phyloP scores from a whole-genome alignment of 257 asterid genomes.

The Linaria vulgaris region DNA sequence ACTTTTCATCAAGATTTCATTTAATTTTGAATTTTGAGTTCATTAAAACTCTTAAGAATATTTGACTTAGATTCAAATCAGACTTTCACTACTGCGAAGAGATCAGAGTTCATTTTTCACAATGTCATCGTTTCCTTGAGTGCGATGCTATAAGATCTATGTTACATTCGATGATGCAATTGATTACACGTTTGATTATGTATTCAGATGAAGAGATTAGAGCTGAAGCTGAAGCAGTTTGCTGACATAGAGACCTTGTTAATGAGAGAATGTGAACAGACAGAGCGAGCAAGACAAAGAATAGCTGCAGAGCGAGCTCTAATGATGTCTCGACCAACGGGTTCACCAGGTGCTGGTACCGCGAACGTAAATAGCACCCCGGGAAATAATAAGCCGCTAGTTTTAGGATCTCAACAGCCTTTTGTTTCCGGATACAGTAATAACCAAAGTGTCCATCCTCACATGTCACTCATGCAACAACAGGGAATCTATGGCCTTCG shows the following conservation, averaged over 20 bases:
- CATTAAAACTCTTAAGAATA: neutral
- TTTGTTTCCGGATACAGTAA: constrained; percentile 60
- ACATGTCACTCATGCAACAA: constrained; percentile 68
- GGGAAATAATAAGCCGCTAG: constrained; percentile 66
- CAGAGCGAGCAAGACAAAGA: constrained; percentile 86
- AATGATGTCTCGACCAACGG: constrained; percentile 57
- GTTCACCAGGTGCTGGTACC: constrained; percentile 47
- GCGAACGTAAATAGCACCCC: constrained; percentile 40
- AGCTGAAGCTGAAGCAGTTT: constrained; percentile 96
- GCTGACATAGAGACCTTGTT: constrained; percentile 93
- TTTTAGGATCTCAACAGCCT: constrained; percentile 56
- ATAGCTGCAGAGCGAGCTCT: constrained; percentile 57
- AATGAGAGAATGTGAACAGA: constrained; percentile 96
- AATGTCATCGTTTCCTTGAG: too few species aligned
- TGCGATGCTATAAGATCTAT: neutral
- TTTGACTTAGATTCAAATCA: neutral
- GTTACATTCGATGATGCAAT: constrained; percentile 3
- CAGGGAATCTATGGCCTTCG: constrained; percentile 79
- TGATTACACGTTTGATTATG: constrained; percentile 17
- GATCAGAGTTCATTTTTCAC: too few species aligned
- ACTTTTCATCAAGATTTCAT: neutral
- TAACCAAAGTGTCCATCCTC: constrained; percentile 72
- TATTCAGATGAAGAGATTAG: constrained; percentile 86
- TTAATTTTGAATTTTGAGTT: too few species aligned
- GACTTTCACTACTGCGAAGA: neutral